Evolutionary conservation across 441 rosid species (phyloP), one percentile per base, ranked within the genome.

Genomic region (Sinapis alba): DNA sequence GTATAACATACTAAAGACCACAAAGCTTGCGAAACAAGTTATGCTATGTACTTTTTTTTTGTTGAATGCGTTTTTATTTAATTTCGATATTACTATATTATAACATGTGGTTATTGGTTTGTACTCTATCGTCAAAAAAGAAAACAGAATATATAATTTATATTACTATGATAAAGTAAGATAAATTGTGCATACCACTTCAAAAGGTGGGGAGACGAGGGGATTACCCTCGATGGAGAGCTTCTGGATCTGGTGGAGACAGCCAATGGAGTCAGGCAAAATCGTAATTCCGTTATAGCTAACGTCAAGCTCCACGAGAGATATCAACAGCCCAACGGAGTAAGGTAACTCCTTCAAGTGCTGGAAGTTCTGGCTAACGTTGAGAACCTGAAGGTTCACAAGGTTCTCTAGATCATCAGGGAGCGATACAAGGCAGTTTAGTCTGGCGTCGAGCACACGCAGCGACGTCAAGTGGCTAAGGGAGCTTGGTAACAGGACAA

Each of bases 291-390:
- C 83, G 80, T 93, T 93, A 83, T 93, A 89, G 64, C 98, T 93
- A 18, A 85, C 79, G 60, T 93, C 97, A 51, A 93, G 67, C 77
- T 93, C 98, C 3, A 84, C 88, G 0, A 93, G 88, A 38, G 98
- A 91, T 12, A 87, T 59, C 69, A 93, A 85, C 53, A 91, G 83
- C 43, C 98, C 98, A 1, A 93, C 65, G 58, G 97, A 88, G 76
- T 88, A 91, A 0, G 98, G 97, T 3, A 93, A 77, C n/a, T 36
- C 62, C 21, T 78, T 82, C 1, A 93, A 90, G 84, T 83, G 84
- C 9, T 86, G 97, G 64, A 93, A 93, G 77, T 93, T 93, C 67
- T 91, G 96, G 83, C 98, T 91, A 1, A 93, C 82, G 28, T 93
- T 93, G 9, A 93, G 90, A 47, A 85, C 80, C 66, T 89, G 84